These are phyloP conservation scores for Suhomyces panamericanus DNA, from an alignment of 1,139 yeast species.

Conservation along the genomic window DNA sequence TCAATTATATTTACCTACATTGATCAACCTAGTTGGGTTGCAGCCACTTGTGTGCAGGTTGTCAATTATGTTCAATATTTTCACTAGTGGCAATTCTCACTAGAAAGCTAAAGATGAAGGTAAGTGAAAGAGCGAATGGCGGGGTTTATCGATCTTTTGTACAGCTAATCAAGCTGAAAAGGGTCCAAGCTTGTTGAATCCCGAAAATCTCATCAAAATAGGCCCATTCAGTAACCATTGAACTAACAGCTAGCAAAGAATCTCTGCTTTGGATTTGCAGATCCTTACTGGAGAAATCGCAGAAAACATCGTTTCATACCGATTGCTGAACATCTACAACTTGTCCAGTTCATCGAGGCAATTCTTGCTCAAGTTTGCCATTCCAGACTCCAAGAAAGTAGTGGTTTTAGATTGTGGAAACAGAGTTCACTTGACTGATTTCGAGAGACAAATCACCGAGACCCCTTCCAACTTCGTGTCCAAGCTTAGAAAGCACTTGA, in stretches of 20 bases:
- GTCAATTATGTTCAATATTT: background rate
- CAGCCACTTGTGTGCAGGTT: conserved; percentile 5
- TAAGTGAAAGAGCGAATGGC: background rate
- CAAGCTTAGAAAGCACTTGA: conserved; percentile 82
- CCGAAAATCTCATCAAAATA: background rate
- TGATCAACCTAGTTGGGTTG: background rate
- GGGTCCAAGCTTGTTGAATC: background rate
- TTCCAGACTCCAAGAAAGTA: conserved; percentile 78
- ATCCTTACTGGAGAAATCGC: conserved; percentile 68
- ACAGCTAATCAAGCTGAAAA: too few species aligned
- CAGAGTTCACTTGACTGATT: conserved; percentile 75
- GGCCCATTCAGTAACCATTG: background rate
- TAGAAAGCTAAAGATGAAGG: conserved; percentile 2
- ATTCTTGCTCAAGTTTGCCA: conserved; percentile 74
- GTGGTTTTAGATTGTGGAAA: conserved; percentile 86
- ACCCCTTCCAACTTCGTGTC: conserved; percentile 84
- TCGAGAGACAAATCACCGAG: conserved; percentile 75
- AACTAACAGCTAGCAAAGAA: conserved; percentile 60
- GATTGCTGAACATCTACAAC: conserved; percentile 86
- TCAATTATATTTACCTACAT: background rate
- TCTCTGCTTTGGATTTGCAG: conserved; percentile 80
- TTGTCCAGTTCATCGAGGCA: conserved; percentile 71
- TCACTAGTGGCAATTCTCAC: conserved; percentile 3
- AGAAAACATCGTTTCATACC: conserved; percentile 54
- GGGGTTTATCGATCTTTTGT: background rate